These are phyloP conservation scores for Ramichloridium luteum DNA, from an alignment of 2,329 filamentous ascomycete species.

Conservation along the genomic window DNA sequence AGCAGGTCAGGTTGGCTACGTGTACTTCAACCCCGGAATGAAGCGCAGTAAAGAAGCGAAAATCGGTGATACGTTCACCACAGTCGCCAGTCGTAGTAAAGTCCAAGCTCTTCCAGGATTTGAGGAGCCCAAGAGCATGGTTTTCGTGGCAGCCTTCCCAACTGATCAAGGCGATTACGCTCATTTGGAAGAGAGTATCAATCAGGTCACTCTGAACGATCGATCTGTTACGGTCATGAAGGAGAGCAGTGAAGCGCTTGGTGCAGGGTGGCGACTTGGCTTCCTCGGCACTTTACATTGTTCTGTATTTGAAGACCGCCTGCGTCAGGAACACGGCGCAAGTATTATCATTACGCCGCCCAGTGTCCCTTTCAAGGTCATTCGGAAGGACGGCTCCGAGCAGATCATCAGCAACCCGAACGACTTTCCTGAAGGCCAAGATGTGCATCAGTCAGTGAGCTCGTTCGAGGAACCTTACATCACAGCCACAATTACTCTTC, in stretches of 20 bases:
- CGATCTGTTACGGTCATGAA: constrained; percentile 88
- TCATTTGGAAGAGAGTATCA: constrained; percentile 84
- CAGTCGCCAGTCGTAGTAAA: constrained; percentile 57
- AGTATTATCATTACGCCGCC: constrained; percentile 96
- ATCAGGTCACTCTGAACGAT: constrained; percentile 87
- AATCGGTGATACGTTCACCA: constrained; percentile 89
- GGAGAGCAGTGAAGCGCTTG: constrained; percentile 85
- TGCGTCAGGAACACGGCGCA: constrained; percentile 86
- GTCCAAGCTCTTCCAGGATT: constrained; percentile 83
- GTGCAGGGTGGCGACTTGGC: constrained; percentile 84
- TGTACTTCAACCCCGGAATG: constrained; percentile 98
- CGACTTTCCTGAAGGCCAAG: constrained; percentile 68
- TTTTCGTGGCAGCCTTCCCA: constrained; percentile 93
- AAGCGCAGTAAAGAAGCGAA: constrained; percentile 92
- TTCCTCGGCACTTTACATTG: constrained; percentile 96
- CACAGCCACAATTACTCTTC: constrained; percentile 72
- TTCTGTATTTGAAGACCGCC: constrained; percentile 94
- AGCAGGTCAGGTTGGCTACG: constrained; percentile 90
- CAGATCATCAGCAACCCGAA: constrained; percentile 74
- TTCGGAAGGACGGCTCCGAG: constrained; percentile 59
- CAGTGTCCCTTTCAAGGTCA: constrained; percentile 79
- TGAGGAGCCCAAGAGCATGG: constrained; percentile 96
- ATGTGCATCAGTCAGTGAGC: constrained; percentile 41
- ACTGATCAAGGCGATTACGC: constrained; percentile 80
- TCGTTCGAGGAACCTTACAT: constrained; percentile 66